phyloP scores from a whole-genome alignment of 495 filamentous ascomycete genomes.

The Talaromyces adpressus region DNA sequence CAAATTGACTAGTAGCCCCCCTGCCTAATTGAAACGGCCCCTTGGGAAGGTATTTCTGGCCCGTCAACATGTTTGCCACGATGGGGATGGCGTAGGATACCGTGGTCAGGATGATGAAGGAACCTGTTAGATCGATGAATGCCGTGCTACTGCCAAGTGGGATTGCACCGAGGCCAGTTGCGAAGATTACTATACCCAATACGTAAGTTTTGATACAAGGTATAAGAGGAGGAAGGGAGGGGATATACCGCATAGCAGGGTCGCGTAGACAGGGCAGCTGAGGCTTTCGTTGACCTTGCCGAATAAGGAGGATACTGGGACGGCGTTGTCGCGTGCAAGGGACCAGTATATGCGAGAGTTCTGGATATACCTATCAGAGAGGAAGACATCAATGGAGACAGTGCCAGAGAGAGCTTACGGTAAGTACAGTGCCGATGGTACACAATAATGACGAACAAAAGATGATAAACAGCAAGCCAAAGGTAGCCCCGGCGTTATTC shows the following conservation, averaged over 20 bases:
- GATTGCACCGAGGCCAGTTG: slow-evolving; percentile 61
- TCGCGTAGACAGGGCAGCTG: slow-evolving; percentile 55
- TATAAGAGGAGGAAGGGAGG: background rate
- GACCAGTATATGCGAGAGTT: slow-evolving; percentile 62
- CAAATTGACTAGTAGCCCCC: slow-evolving; percentile 37
- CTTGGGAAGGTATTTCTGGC: slow-evolving; percentile 52
- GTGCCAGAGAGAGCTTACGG: background rate
- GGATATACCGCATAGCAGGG: slow-evolving; percentile 23
- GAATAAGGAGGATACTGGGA: slow-evolving; percentile 28
- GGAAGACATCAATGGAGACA: no score
- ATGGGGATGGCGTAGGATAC: slow-evolving; percentile 67
- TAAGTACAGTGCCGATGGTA: slow-evolving; percentile 4
- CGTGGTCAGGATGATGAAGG: slow-evolving; percentile 68
- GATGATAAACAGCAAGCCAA: slow-evolving; percentile 60
- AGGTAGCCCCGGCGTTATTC: slow-evolving; percentile 42
- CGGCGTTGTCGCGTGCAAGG: slow-evolving; percentile 61
- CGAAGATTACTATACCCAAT: slow-evolving; percentile 40
- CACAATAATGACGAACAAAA: background rate
- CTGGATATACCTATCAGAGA: background rate
- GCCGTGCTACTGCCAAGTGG: slow-evolving; percentile 62
- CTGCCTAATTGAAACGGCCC: slow-evolving; percentile 64
- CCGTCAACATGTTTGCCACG: slow-evolving; percentile 56
- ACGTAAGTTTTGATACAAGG: slow-evolving; percentile 17
- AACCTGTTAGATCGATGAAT: slow-evolving; percentile 64
- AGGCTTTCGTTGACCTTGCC: slow-evolving; percentile 30